Conservation (phyloP, 345 rosid genomes). For the Boechera retrofracta region DNA sequence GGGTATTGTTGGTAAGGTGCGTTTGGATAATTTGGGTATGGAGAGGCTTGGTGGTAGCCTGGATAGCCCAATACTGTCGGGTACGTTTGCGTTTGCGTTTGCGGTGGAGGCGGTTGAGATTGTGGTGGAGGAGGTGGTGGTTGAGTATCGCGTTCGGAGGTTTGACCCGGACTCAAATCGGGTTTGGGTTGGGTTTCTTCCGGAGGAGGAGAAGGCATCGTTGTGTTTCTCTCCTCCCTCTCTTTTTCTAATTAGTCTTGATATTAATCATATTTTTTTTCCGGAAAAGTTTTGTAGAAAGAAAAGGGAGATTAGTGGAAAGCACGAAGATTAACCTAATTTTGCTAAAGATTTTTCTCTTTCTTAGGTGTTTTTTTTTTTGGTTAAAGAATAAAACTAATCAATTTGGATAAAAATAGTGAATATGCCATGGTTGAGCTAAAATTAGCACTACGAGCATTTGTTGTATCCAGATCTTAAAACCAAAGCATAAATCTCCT, state of each 20-base stretch:
- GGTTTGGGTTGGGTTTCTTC: slow-evolving; percentile 40
- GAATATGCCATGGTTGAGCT: slow-evolving; percentile 31
- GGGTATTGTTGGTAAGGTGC: slow-evolving; percentile 28
- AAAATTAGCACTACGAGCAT: slow-evolving; percentile 30
- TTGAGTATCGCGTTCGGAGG: slow-evolving; percentile 43
- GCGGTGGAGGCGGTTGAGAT: slow-evolving; percentile 28
- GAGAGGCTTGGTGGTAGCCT: slow-evolving; percentile 29
- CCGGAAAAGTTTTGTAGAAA: slow-evolving; percentile 23
- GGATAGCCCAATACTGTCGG: slow-evolving; percentile 47
- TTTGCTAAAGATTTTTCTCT: slow-evolving; percentile 7
- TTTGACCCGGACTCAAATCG: slow-evolving; percentile 34
- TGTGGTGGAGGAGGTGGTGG: slow-evolving; percentile 28
- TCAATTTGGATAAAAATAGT: slow-evolving; percentile 43
- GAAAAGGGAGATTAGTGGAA: slow-evolving; percentile 35
- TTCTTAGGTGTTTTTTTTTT: slow-evolving; percentile 5
- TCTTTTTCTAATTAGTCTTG: background rate
- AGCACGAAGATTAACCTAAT: slow-evolving; percentile 26
- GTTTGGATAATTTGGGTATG: slow-evolving; percentile 44
- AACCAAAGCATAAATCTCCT: background rate
- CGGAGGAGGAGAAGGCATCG: slow-evolving; percentile 49
- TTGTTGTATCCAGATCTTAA: background rate
- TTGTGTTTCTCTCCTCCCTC: slow-evolving; percentile 16
- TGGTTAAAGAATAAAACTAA: slow-evolving; percentile 20
- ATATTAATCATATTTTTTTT: background rate
- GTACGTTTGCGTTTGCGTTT: slow-evolving; percentile 14